phyloP scores from a whole-genome alignment of 495 filamentous ascomycete species.

The Elasticomyces elasticus region DNA sequence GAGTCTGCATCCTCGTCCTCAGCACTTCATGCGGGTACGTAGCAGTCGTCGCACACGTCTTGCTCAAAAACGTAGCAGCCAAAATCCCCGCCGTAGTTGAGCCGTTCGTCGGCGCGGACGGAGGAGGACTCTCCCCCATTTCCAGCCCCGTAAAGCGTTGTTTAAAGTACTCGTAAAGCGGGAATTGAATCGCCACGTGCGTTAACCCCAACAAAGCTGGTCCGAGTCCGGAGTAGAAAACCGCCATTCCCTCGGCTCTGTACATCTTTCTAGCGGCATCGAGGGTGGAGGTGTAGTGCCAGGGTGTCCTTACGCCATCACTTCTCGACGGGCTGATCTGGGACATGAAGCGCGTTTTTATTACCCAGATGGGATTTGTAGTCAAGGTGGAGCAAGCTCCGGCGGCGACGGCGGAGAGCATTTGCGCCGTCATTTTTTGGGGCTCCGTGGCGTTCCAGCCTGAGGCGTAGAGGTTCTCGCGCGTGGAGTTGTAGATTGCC shows the following conservation, averaged over 20 bases:
- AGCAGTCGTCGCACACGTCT: slow-evolving; percentile 84
- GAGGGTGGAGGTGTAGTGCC: slow-evolving; percentile 77
- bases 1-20: slow-evolving; percentile 80
- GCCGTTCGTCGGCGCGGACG: slow-evolving; percentile 42
- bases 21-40: slow-evolving; percentile 98
- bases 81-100: slow-evolving; percentile 66
- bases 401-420: slow-evolving; percentile 74
- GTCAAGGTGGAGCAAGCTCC: slow-evolving; percentile 85
- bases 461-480: slow-evolving; percentile 52
- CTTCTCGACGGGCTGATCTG: slow-evolving; percentile 47
- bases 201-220: slow-evolving; percentile 86
- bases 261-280: slow-evolving; percentile 97
- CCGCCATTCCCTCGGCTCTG: slow-evolving; percentile 66
- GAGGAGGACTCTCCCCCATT: slow-evolving; percentile 53
- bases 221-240: slow-evolving; percentile 92
- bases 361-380: slow-evolving; percentile 99
- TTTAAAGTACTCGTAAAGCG: slow-evolving; percentile 89
- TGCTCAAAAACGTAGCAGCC: slow-evolving; percentile 84
- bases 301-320: slow-evolving; percentile 57
- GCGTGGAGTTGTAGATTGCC: slow-evolving; percentile 83
- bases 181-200: slow-evolving; percentile 97
- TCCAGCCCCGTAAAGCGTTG: slow-evolving; percentile 76
- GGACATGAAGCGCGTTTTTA: slow-evolving; percentile 96
- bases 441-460: slow-evolving; percentile 27
- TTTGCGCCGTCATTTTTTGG: slow-evolving; percentile 52